phyloP scores from a whole-genome alignment of 2,329 filamentous ascomycete species.

The Didymella segeticola region DNA sequence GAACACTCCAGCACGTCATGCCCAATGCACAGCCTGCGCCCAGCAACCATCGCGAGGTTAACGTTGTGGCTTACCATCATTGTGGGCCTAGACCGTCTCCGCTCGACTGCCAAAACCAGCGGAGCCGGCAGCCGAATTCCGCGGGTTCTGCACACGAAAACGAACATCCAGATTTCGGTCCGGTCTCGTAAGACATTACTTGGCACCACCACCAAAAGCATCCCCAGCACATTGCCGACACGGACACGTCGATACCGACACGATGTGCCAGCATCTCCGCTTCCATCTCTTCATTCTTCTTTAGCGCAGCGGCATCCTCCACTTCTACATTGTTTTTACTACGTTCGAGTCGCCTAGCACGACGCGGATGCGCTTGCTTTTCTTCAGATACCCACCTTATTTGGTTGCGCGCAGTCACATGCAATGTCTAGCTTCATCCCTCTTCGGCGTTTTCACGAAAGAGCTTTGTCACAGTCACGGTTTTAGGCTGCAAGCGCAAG shows the following conservation, averaged over 20 bases:
- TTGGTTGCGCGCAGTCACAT: constrained; percentile 21
- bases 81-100: constrained; percentile 29
- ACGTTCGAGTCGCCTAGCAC: constrained; percentile 18
- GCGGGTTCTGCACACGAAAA: constrained; percentile 14
- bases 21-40: constrained; percentile 26
- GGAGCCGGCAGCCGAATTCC: constrained; percentile 20
- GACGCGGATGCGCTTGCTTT: constrained; percentile 13
- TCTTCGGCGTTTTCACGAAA: constrained; percentile 27
- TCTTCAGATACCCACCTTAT: constrained; percentile 36
- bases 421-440: constrained; percentile 18
- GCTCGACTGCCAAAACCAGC: constrained; percentile 14
- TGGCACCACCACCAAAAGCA: constrained; percentile 16
- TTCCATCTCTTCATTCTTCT: constrained; percentile 9
- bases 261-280: too few relatives aligned
- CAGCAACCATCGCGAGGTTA: constrained; percentile 20
- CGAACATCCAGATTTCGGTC: constrained; percentile 15
- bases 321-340: constrained; percentile 24
- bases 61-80: constrained; percentile 22
- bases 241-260: too few relatives aligned
- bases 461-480: constrained; percentile 13
- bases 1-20: constrained; percentile 21
- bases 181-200: constrained; percentile 12
- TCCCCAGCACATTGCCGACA: constrained; percentile 8
- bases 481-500: constrained; percentile 21
- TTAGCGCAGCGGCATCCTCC: constrained; percentile 24